Conservation (phyloP, 2,329 filamentous ascomycete species). For the Scedosporium dehoogii region DNA sequence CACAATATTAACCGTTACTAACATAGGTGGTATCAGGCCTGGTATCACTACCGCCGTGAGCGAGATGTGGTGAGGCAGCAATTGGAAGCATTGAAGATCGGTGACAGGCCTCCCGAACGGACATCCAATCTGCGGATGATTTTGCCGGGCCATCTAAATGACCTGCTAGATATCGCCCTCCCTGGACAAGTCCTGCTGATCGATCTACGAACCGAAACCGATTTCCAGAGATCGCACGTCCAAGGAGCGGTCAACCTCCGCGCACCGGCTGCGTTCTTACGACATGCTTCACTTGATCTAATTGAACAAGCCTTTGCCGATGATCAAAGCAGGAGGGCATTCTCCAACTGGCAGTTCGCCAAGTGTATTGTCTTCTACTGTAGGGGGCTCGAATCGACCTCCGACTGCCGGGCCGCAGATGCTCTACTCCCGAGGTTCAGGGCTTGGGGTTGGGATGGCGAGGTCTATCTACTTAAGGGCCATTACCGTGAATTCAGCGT, state of each 20-base stretch:
- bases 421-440: slow-evolving; percentile 34
- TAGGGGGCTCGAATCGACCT: slow-evolving; percentile 35
- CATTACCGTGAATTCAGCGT: slow-evolving; percentile 45
- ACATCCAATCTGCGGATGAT: slow-evolving; percentile 34
- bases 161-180: slow-evolving; percentile 38
- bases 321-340: slow-evolving; percentile 34
- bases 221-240: slow-evolving; percentile 42
- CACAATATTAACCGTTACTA: neutral
- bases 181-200: slow-evolving; percentile 35
- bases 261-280: slow-evolving; percentile 37
- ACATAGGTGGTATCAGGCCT: slow-evolving; percentile 23
- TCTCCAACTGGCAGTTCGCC: slow-evolving; percentile 35
- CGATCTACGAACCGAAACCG: slow-evolving; percentile 35
- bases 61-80: slow-evolving; percentile 34
- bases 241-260: slow-evolving; percentile 42
- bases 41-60: slow-evolving; percentile 45
- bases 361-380: slow-evolving; percentile 45
- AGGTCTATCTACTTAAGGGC: slow-evolving; percentile 44
- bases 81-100: slow-evolving; percentile 32
- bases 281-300: slow-evolving; percentile 37
- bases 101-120: slow-evolving; percentile 21
- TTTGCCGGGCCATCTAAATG: slow-evolving; percentile 38
- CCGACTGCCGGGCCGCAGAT: slow-evolving; percentile 40
- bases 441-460: slow-evolving; percentile 37
- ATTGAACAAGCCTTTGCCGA: slow-evolving; percentile 40